Percentiles rank a stretch among this genome's conserved stretches.
phyloP scores from a whole-genome alignment of 2,329 filamentous ascomycete genomes.

The Beauveria brongniartii region DNA sequence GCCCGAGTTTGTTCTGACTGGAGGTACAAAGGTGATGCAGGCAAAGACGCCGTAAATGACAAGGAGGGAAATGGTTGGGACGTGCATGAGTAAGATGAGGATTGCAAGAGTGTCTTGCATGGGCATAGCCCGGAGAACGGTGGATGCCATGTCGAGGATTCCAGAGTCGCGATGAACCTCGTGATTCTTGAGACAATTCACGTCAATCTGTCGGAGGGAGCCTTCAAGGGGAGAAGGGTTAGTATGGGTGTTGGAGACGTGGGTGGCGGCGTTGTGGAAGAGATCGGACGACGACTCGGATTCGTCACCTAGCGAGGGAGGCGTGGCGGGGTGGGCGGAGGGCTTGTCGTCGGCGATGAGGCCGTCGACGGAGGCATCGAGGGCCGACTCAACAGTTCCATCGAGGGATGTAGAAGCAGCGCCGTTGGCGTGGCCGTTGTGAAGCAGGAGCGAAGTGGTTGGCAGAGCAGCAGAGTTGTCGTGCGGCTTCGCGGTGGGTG shows the following conservation, averaged over 20 bases:
- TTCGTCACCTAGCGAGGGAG: conserved; percentile 8
- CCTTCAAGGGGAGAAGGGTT: conserved; percentile 33
- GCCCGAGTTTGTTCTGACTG: conserved; percentile 68
- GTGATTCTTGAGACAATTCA: conserved; percentile 59
- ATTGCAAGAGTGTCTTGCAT: conserved; percentile 94
- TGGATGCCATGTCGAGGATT: conserved; percentile 69
- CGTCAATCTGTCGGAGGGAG: conserved; percentile 58
- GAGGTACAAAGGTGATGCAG: conserved; percentile 83
- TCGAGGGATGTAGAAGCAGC: not conserved
- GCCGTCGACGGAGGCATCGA: not conserved
- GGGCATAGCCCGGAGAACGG: conserved; percentile 82
- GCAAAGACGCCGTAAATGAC: conserved; percentile 89
- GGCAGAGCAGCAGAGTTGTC: conserved; percentile 20
- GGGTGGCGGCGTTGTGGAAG: conserved; percentile 23
- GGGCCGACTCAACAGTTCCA: not conserved
- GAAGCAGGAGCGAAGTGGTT: conserved; percentile 17
- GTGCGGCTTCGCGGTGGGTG: conserved; percentile 27
- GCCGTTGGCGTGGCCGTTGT: conserved; percentile 9
- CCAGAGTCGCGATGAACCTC: conserved; percentile 64
- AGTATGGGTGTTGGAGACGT: conserved; percentile 21
- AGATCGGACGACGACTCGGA: conserved; percentile 26
- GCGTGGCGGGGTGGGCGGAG: not conserved
- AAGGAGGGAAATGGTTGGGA: conserved; percentile 80
- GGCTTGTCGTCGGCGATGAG: conserved; percentile 2
- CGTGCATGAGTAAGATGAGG: conserved; percentile 87